Evolutionary conservation across 176 grass and related monocot genomes (phyloP).

Genomic region (Aechmea fasciata): DNA sequence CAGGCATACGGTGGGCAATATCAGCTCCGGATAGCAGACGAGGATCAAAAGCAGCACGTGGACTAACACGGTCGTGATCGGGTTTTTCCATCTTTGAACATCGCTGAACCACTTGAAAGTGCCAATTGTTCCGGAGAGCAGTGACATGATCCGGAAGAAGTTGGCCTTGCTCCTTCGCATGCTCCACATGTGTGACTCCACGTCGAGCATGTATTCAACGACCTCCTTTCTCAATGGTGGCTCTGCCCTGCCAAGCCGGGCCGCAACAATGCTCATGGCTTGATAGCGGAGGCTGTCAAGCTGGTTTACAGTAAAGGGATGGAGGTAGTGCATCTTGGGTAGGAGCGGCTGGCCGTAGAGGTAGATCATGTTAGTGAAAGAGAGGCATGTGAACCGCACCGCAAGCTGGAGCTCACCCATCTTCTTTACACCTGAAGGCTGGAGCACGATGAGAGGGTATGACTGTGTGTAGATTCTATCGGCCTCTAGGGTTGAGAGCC

Average conservation of each 20-base stretch:
- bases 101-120: conserved; percentile 46
- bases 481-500: conserved; percentile 69
- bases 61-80: conserved; percentile 49
- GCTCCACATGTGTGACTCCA: conserved; percentile 49
- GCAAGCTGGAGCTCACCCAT: conserved; percentile 66
- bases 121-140: conserved; percentile 41
- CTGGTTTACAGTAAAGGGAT: conserved; percentile 46
- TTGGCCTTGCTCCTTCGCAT: conserved; percentile 81
- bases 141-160: conserved; percentile 58
- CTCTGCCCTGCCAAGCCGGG: conserved; percentile 60
- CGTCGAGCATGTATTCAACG: conserved; percentile 67
- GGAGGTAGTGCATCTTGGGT: conserved; percentile 60
- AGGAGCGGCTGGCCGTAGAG: conserved; percentile 42
- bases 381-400: conserved; percentile 48
- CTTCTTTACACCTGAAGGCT: conserved; percentile 51
- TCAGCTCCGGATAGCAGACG: conserved; percentile 57
- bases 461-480: conserved; percentile 66
- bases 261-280: conserved; percentile 46
- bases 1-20: conserved; percentile 56
- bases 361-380: conserved; percentile 39
- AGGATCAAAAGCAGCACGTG: conserved; percentile 65
- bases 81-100: conserved; percentile 58
- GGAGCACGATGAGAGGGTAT: conserved; percentile 58
- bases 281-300: conserved; percentile 50
- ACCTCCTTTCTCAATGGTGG: conserved; percentile 59